Evolutionary conservation across 441 rosid species (phyloP), one percentile per base, ranked within the genome.

Genomic region (Manihot esculenta): DNA sequence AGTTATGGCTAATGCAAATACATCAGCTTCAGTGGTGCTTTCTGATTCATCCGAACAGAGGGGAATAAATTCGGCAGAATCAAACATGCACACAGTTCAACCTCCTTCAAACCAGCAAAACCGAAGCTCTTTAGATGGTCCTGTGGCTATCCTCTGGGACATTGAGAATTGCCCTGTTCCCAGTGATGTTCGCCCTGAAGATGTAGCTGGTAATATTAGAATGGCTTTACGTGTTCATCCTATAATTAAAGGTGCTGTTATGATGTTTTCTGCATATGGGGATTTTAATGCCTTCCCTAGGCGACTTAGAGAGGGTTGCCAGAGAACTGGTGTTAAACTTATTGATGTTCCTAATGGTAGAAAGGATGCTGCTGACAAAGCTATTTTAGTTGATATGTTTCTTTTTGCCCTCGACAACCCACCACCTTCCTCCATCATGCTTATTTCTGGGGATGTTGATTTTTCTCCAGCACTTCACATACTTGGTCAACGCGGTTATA

Each of bases 361-460:
- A 71, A 95, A 95, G 83, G 99, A 93, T 73, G 99, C 98, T 42
- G 90, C 99, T 53, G 99, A 95, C 76, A 95, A 91, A 79, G 99
- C 99, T 45, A 95, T 95, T 73, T 71, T 95, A 76, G 85, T 95
- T 21, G 99, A 95, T 78, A 91, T 95, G 99, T 95, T 95, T 74
- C 85, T 95, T 70, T 95, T 95, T 79, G 95, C 89, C 7, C 96
- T 95, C 2, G 98, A 95, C 79, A 83, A 95, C 69, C 93, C 84
- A 10, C 92, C 97, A 0, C 97, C 99, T 62, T 82, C 98, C 5
- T 88, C 96, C 15, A 89, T 95, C 70, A 77, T 95, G 86, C 85
- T 95, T 30, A 88, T 95, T n/a, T 87, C 99, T 0, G 98, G 99
- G 51, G 99, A 95, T 68, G 97, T 95, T 6, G 99, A 95, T 84